These are phyloP conservation scores for Gyromitra esculenta DNA, from an alignment of 2,329 filamentous ascomycete species.

Conservation along the genomic window DNA sequence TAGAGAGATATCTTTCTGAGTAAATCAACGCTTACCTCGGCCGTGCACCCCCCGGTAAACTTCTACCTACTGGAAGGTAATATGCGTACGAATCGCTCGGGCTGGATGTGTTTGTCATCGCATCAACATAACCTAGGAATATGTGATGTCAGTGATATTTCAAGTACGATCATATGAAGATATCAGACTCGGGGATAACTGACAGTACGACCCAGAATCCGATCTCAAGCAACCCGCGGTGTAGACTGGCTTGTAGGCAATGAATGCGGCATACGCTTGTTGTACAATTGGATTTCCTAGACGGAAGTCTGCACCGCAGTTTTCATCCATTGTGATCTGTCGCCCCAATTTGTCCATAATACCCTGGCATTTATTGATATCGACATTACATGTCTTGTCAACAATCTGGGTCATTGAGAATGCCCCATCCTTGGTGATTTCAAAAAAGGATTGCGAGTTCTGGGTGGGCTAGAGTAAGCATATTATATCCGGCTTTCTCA, in stretches of 20 bases:
- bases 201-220: conserved; percentile 73
- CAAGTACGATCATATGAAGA: conserved; percentile 51
- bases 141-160: conserved; percentile 58
- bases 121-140: conserved; percentile 72
- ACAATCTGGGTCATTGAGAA: conserved; percentile 79
- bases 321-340: conserved; percentile 69
- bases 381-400: conserved; percentile 77
- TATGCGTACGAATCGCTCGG: conserved; percentile 82
- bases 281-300: conserved; percentile 74
- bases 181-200: conserved; percentile 7
- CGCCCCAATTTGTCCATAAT: conserved; percentile 73
- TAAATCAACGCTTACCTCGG: conserved; percentile 64
- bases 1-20: neutral
- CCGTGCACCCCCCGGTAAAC: conserved; percentile 72
- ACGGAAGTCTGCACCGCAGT: conserved; percentile 77
- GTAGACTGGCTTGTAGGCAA: conserved; percentile 81
- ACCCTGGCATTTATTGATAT: conserved; percentile 71
- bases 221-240: conserved; percentile 79
- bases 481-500: neutral
- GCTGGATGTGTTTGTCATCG: conserved; percentile 77
- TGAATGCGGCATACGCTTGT: conserved; percentile 78
- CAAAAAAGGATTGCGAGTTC: conserved; percentile 86
- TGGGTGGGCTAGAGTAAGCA: conserved; percentile 60
- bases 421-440: conserved; percentile 73
- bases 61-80: conserved; percentile 80